A percentile compares a stretch with the other conserved stretches of the same genome.
Evolutionary conservation across 1,284 basidiomycete species (phyloP).

Genomic region (Xerocomus amazonicus): DNA sequence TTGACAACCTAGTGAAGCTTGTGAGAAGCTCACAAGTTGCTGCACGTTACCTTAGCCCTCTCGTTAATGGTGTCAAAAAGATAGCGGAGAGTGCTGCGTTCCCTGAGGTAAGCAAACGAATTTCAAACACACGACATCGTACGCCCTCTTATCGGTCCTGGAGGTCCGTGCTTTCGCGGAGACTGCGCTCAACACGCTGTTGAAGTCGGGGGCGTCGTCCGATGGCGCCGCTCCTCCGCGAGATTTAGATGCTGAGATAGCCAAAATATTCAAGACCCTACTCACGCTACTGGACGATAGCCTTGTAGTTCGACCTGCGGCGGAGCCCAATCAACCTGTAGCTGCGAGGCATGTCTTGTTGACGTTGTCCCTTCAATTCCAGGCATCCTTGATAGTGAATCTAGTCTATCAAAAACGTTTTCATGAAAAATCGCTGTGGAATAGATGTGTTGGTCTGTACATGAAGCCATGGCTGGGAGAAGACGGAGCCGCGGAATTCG

Average conservation of each 20-base stretch:
- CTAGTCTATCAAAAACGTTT: constrained; percentile 71
- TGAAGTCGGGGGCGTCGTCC: constrained; percentile 78
- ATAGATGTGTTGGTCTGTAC: constrained; percentile 69
- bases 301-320: constrained; percentile 41
- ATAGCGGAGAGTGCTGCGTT: constrained; percentile 92
- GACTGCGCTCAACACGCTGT: constrained; percentile 71
- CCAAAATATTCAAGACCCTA: constrained; percentile 53
- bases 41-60: constrained; percentile 82
- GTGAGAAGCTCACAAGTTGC: constrained; percentile 92
- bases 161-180: constrained; percentile 89
- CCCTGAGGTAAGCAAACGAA: constrained; percentile 68
- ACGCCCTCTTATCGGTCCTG: constrained; percentile 12
- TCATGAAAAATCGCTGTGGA: constrained; percentile 64
- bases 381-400: constrained; percentile 73
- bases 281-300: constrained; percentile 58
- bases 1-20: constrained; percentile 97
- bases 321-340: constrained; percentile 44
- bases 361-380: constrained; percentile 59
- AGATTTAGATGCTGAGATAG: constrained; percentile 61
- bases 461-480: constrained; percentile 65
- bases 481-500: constrained; percentile 48
- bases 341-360: constrained; percentile 49
- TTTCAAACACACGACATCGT: constrained; percentile 12
- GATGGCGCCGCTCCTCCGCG: constrained; percentile 62
- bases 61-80: constrained; percentile 90